These are phyloP conservation scores for Penicillium rolfsii DNA, from an alignment of 2,329 filamentous ascomycete genomes.

Conservation along the genomic window DNA sequence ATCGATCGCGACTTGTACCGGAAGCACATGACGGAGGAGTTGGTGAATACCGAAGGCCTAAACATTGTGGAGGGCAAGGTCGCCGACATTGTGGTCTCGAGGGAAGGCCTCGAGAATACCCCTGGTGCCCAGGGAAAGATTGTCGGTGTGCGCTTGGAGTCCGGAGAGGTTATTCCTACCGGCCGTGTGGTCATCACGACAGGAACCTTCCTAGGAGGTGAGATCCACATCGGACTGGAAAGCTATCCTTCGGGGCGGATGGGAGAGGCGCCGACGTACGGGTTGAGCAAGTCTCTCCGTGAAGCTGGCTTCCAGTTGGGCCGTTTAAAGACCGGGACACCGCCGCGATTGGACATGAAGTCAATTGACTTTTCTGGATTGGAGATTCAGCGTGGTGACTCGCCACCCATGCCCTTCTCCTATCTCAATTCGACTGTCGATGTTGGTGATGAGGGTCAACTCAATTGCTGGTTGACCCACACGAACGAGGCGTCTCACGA, in stretches of 20 bases:
- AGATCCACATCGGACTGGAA: slow-evolving; percentile 92
- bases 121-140: slow-evolving; percentile 69
- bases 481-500: slow-evolving; percentile 84
- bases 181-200: slow-evolving; percentile 90
- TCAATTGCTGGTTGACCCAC: slow-evolving; percentile 83
- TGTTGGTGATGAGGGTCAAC: slow-evolving; percentile 70
- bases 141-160: slow-evolving; percentile 81
- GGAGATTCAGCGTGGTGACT: slow-evolving; percentile 76
- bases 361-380: slow-evolving; percentile 78
- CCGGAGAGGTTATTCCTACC: slow-evolving; percentile 79
- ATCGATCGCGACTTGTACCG: slow-evolving; percentile 91
- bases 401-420: slow-evolving; percentile 87
- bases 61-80: slow-evolving; percentile 84
- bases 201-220: slow-evolving; percentile 90
- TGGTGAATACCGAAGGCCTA: slow-evolving; percentile 75
- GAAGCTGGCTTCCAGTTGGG: slow-evolving; percentile 89
- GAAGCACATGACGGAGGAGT: slow-evolving; percentile 85
- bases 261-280: slow-evolving; percentile 90
- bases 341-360: slow-evolving; percentile 78
- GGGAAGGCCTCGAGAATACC: slow-evolving; percentile 53
- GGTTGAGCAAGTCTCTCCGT: slow-evolving; percentile 84
- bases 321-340: slow-evolving; percentile 92
- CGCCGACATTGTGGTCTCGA: slow-evolving; percentile 81
- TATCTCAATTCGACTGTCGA: slow-evolving; percentile 80
- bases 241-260: slow-evolving; percentile 85